Evolutionary conservation across 1,284 basidiomycete genomes (phyloP).

Genomic region (Tausonia pullulans): DNA sequence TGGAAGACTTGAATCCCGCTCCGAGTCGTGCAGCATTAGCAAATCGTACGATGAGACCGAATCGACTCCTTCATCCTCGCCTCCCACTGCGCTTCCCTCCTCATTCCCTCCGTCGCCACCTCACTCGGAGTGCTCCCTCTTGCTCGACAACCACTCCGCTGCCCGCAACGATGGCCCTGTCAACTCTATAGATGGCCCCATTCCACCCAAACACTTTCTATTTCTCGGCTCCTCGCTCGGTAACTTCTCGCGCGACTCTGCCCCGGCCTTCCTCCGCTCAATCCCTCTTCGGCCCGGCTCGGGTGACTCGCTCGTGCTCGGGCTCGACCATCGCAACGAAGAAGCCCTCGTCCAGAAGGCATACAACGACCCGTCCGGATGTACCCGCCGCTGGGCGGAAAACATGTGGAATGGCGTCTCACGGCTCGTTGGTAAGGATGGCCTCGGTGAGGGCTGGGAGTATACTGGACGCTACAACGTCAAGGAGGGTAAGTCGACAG

Average conservation of each 20-base stretch:
- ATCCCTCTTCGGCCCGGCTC: slow-evolving; percentile 57
- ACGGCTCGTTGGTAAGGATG: slow-evolving; percentile 29
- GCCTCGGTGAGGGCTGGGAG: slow-evolving; percentile 45
- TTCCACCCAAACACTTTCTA: slow-evolving; percentile 59
- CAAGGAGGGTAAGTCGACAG: slow-evolving; percentile 46
- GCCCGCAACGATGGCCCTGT: not conserved
- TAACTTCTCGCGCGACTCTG: slow-evolving; percentile 71
- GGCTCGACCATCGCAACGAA: slow-evolving; percentile 66
- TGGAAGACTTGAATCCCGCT: not conserved
- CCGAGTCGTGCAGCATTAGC: too few relatives aligned
- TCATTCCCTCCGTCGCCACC: not conserved
- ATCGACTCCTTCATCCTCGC: not conserved
- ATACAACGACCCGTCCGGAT: slow-evolving; percentile 70
- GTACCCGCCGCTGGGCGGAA: slow-evolving; percentile 76
- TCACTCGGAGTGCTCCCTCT: not conserved
- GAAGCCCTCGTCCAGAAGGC: slow-evolving; percentile 57
- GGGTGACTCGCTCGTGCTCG: slow-evolving; percentile 50
- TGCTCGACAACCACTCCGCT: not conserved
- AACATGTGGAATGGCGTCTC: slow-evolving; percentile 40
- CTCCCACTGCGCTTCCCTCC: slow-evolving; percentile 3
- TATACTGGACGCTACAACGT: slow-evolving; percentile 72
- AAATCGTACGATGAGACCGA: not conserved
- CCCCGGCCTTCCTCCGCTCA: slow-evolving; percentile 61
- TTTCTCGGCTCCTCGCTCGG: slow-evolving; percentile 93
- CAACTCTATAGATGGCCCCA: not conserved